Base-by-base conservation (phyloP, 805 yeast genomes). In the Metschnikowia dekortorum region DNA sequence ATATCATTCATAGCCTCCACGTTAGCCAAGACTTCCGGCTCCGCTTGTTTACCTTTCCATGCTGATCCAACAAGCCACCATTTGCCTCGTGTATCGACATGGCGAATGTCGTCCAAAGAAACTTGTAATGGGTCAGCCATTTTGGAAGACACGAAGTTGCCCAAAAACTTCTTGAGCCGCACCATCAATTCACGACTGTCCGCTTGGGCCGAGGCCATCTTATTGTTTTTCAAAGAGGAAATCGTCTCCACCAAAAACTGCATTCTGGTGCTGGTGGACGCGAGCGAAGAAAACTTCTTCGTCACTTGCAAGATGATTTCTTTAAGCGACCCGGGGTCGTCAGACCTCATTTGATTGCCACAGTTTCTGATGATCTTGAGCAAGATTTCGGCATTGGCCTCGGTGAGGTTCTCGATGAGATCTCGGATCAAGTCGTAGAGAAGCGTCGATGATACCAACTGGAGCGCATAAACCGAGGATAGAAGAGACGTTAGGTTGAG, bases 61-160 rank as follows among this genome's bases (percentile, higher is more conserved):
- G 99, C 96, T 1, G 98, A 88, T 45, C 99, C 99, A 31, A 94
- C 92, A 32, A 94, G 74, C 99, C 99, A 94, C 99, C 99, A 94
- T 68, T 92, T 94, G 50, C 99, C 99, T 56, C 83, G 82, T 0
- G 85, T 80, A 11, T 85, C 87, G 26, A 89, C 77, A 53, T 80
- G 82, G 44, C 80, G 82, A 50, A 94, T 89, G 69, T 94, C 99
- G 42, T 82, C 84, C 18, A 92, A 71, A 2, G 88, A 72, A 0
- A 94, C 98, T 57, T 87, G 89, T 28, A 94, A 75, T 1, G 99
- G 87, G 48, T 94, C 98, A 36, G 72, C 69, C 29, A 68, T 63
- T 40, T 77, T 77, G 36, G 70, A 69, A 14, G 75, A 66, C 26
- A 70, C 70, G 38, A 84, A 68, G 1, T 76, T 64, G 2, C 86